These are phyloP conservation scores for Collybia mongolica DNA, from an alignment of 768 basidiomycete genomes.

Conservation along the genomic window DNA sequence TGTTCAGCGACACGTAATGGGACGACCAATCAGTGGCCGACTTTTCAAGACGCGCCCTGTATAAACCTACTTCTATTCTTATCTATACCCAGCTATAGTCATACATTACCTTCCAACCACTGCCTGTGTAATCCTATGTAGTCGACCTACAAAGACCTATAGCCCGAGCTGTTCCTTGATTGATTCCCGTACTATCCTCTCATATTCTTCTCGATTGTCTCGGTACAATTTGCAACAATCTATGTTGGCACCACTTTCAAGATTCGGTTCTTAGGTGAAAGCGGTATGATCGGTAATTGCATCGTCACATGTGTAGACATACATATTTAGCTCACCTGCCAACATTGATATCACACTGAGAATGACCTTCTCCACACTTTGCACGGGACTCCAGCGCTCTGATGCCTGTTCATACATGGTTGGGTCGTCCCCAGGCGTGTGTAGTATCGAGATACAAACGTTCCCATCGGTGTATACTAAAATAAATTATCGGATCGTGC, in stretches of 20 bases:
- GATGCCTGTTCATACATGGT: conserved; percentile 94
- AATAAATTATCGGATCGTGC: conserved; percentile 6
- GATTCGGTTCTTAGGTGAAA: conserved; percentile 75
- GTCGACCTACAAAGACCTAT: conserved; percentile 27
- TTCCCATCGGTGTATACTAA: conserved; percentile 94
- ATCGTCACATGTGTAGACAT: conserved; percentile 6
- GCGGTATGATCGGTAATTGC: conserved; percentile 16
- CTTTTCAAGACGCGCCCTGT: conserved; percentile 35
- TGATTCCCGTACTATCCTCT: conserved; percentile 77
- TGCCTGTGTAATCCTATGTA: not conserved
- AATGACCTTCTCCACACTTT: conserved; percentile 96
- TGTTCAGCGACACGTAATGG: conserved; percentile 83
- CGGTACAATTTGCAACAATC: conserved; percentile 97
- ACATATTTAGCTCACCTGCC: conserved; percentile 57
- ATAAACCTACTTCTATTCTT: conserved; percentile 4
- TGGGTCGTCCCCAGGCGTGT: conserved; percentile 90
- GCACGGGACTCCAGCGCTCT: conserved; percentile 98
- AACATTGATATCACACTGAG: conserved; percentile 97
- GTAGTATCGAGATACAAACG: conserved; percentile 97
- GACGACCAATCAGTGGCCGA: conserved; percentile 43
- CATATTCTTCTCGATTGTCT: conserved; percentile 87
- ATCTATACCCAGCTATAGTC: conserved; percentile 5
- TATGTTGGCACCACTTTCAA: conserved; percentile 96
- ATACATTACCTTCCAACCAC: conserved; percentile 11
- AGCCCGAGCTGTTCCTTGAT: conserved; percentile 86